phyloP scores from a whole-genome alignment of 2,329 filamentous ascomycete species.

The Diaporthe destruens region DNA sequence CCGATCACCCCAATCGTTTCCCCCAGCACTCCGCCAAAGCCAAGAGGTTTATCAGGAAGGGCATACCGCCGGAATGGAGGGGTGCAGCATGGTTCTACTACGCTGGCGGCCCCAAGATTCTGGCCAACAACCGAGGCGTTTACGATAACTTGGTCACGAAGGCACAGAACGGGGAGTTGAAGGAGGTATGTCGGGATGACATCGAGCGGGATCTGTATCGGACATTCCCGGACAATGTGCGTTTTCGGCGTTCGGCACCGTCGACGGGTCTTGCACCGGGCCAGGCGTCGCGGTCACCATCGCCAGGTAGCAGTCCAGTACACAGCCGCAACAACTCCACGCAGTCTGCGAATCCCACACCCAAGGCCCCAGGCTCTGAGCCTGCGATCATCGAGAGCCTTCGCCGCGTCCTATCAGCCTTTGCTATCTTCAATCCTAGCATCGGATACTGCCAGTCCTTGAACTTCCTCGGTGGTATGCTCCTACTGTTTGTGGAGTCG shows the following conservation, averaged over 20 bases:
- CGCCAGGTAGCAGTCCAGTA: constrained; percentile 48
- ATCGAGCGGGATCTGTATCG: constrained; percentile 95
- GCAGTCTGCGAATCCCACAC: constrained; percentile 42
- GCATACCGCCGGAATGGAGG: constrained; percentile 92
- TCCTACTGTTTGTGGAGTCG: constrained; percentile 87
- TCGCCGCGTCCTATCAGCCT: constrained; percentile 87
- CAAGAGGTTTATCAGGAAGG: constrained; percentile 91
- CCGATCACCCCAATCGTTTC: constrained; percentile 79
- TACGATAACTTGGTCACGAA: constrained; percentile 79
- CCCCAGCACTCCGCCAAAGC: constrained; percentile 85
- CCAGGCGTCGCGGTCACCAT: constrained; percentile 50
- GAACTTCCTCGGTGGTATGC: constrained; percentile 91
- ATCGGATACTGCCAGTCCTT: constrained; percentile 97
- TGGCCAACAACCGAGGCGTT: constrained; percentile 80
- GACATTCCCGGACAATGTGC: constrained; percentile 94
- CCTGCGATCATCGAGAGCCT: constrained; percentile 84
- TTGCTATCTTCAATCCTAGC: constrained; percentile 88
- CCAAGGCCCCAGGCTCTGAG: constrained; percentile 65
- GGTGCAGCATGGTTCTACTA: constrained; percentile 99
- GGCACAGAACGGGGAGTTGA: constrained; percentile 60
- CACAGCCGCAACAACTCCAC: constrained; percentile 46
- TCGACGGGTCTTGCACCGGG: constrained; percentile 5
- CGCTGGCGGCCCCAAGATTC: constrained; percentile 84
- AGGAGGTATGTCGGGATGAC: constrained; percentile 83
- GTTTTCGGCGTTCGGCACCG: constrained; percentile 76